These are phyloP conservation scores for Rhizomucor pusillus DNA, from an alignment of 371 early-diverging fungal genomes.

Conservation along the genomic window DNA sequence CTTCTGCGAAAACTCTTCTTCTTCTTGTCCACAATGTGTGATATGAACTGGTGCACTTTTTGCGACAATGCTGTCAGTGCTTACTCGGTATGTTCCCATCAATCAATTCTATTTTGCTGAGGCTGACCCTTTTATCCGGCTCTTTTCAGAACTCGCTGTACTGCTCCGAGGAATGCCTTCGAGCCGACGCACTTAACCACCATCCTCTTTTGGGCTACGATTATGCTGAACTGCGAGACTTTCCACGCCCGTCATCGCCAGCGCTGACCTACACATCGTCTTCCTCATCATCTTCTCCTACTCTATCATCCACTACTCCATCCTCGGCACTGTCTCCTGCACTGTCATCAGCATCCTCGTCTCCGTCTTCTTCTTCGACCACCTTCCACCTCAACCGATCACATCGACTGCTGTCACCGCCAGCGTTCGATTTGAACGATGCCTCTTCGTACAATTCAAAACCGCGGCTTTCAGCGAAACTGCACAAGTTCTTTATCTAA, in stretches of 20 bases:
- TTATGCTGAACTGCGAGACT: slow-evolving; percentile 26
- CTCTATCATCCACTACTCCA: background rate
- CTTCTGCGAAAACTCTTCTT: background rate
- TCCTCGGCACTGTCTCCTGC: background rate
- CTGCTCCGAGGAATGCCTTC: slow-evolving; percentile 26
- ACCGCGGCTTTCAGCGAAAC: no score
- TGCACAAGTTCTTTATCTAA: no score
- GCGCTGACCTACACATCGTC: background rate
- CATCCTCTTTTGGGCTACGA: slow-evolving; percentile 24
- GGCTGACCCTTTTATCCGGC: slow-evolving; percentile 6
- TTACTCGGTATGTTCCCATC: background rate
- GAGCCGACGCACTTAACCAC: slow-evolving; percentile 20
- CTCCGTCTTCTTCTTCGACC: background rate
- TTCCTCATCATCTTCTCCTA: background rate
- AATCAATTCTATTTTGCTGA: background rate
- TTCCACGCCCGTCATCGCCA: slow-evolving; percentile 17
- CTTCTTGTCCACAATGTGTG: background rate
- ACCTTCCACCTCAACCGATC: background rate
- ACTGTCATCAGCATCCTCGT: background rate
- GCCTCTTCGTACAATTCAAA: no score
- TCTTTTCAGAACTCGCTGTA: slow-evolving; percentile 19
- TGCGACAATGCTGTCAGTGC: background rate
- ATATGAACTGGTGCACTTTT: background rate
- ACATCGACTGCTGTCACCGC: background rate
- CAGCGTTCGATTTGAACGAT: no score